Percentiles rank a stretch among this genome's conserved stretches.
phyloP scores from a whole-genome alignment of 352 stramenopile species.

The Hyaloperonospora brassicae region DNA sequence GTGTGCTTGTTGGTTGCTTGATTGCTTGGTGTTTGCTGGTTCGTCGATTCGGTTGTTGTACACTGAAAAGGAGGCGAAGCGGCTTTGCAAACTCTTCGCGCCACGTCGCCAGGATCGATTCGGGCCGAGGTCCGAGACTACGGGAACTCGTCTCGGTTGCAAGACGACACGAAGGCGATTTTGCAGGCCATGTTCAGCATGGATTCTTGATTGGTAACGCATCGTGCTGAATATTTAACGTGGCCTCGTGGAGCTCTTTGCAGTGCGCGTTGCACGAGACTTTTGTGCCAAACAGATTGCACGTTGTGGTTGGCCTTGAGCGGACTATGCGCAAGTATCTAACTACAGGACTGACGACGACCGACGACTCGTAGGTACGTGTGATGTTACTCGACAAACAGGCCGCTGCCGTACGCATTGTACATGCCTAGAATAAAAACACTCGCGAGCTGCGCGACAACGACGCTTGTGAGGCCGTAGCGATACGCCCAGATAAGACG shows the following conservation, averaged over 20 bases:
- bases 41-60: neutral
- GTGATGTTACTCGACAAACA: conserved; percentile 26
- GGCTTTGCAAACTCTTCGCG: conserved; percentile 20
- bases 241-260: neutral
- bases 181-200: conserved; percentile 25
- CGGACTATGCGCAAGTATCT: neutral
- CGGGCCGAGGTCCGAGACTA: conserved; percentile 21
- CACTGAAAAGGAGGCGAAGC: conserved; percentile 15
- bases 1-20: neutral
- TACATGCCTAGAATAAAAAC: conserved; percentile 52
- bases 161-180: conserved; percentile 24
- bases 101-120: conserved; percentile 12
- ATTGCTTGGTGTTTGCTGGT: neutral
- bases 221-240: neutral
- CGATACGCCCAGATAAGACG: conserved; percentile 45
- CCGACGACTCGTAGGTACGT: neutral
- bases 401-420: conserved; percentile 29
- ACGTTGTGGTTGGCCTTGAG: too few relatives aligned
- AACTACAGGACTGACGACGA: conserved; percentile 16
- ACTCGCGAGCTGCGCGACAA: conserved; percentile 47
- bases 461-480: conserved; percentile 39
- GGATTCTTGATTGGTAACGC: conserved; percentile 7
- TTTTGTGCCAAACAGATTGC: too few relatives aligned
- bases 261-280: neutral
- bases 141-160: conserved; percentile 18